Evolutionary conservation across 192 early-diverging fungal genomes (phyloP).

Genomic region (Coemansia reversa): DNA sequence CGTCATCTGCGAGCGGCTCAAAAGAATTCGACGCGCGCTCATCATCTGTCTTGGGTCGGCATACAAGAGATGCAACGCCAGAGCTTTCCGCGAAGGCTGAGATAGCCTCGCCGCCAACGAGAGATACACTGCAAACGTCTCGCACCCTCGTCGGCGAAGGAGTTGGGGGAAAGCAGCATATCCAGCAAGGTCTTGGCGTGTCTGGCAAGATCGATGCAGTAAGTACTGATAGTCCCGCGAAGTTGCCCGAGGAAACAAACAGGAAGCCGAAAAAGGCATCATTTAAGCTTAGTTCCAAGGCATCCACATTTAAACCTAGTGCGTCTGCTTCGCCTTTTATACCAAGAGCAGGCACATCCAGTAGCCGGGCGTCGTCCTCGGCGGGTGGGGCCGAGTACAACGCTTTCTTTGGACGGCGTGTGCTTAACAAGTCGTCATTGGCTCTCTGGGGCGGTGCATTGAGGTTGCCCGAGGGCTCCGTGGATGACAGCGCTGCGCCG

Average conservation of each 20-base stretch:
- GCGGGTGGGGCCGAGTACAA: slow-evolving; percentile 39
- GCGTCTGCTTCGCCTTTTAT: slow-evolving; percentile 67
- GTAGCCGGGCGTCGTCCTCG: slow-evolving; percentile 38
- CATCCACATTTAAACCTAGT: slow-evolving; percentile 75
- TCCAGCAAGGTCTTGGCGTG: neutral
- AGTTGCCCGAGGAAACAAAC: slow-evolving; percentile 8
- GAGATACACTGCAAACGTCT: neutral
- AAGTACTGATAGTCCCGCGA: neutral
- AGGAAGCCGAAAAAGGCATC: slow-evolving; percentile 24
- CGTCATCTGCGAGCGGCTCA: slow-evolving; percentile 7
- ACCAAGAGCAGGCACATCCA: slow-evolving; percentile 56
- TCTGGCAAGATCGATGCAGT: neutral
- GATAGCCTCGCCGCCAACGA: neutral
- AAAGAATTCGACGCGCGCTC: neutral
- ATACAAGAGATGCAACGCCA: neutral
- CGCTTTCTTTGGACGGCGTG: slow-evolving; percentile 47
- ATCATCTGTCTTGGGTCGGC: neutral
- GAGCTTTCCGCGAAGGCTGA: neutral
- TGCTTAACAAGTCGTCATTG: slow-evolving; percentile 28
- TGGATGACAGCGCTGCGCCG: slow-evolving; percentile 20
- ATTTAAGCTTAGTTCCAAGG: slow-evolving; percentile 74
- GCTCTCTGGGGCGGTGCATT: slow-evolving; percentile 44
- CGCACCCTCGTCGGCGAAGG: neutral
- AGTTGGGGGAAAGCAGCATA: neutral
- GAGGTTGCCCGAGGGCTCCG: slow-evolving; percentile 10